Percentiles rank a stretch among this genome's conserved stretches.
Conservation (phyloP, 192 early-diverging fungal species). For the Gamsiella multidivaricata region DNA sequence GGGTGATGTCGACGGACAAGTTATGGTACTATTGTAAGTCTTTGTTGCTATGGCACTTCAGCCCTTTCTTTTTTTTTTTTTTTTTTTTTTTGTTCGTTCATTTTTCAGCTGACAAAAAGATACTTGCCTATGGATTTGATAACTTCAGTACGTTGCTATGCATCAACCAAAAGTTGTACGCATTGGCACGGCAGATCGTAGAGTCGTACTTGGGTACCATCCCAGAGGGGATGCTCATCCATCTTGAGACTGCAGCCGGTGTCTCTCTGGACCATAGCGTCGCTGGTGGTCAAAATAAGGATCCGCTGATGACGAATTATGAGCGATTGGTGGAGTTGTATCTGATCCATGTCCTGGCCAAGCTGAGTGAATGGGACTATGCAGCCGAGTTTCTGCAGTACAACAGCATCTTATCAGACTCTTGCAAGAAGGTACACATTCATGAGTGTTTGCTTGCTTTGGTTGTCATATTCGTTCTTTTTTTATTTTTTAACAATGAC, state of each 20-base stretch:
- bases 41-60: background rate
- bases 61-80: background rate
- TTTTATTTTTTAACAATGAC: background rate
- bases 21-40: constrained; percentile 56
- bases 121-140: background rate
- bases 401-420: constrained; percentile 45
- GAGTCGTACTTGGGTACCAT: constrained; percentile 38
- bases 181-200: constrained; percentile 27
- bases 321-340: constrained; percentile 56
- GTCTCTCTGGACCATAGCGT: constrained; percentile 10
- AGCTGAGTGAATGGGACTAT: constrained; percentile 53
- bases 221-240: constrained; percentile 38
- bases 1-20: constrained; percentile 56
- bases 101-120: no score
- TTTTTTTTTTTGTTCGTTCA: background rate
- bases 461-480: background rate
- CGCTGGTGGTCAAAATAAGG: constrained; percentile 19
- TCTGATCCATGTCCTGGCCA: constrained; percentile 54
- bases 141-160: constrained; percentile 32
- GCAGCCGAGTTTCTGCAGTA: constrained; percentile 50
- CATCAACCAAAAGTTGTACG: constrained; percentile 36
- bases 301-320: constrained; percentile 55
- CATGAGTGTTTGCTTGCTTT: background rate
- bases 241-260: constrained; percentile 42
- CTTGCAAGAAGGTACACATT: constrained; percentile 44